Base-by-base conservation (phyloP, 1,139 yeast species). In the Saccharomycopsis crataegensis region DNA sequence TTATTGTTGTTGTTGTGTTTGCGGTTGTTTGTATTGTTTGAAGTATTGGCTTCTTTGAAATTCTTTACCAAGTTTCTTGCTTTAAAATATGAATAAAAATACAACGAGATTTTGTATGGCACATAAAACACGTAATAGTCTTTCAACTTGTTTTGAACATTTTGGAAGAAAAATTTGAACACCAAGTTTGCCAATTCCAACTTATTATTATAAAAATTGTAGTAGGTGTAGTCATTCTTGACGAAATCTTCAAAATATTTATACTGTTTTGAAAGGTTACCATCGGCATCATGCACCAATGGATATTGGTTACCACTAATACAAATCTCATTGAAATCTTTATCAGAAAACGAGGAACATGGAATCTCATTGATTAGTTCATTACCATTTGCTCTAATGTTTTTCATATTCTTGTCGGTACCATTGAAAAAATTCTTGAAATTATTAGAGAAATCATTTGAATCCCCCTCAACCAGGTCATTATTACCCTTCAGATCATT, bases 101-200 rank as follows among this genome's bases (percentile, higher is more conserved):
- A 52, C 49, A 49, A 41, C 8, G 56, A 44, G 16, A 57, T 52
- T 34, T 48, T 46, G 43, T 52, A 57, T 17, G 43, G 47, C 32
- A 57, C 59, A 46, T 46, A 57, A 40, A 57, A 57, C 47, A 48
- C 52, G 45, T 57, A 57, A 33, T 52, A 57, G 38, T 48, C 41
- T 36, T 49, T 49, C 32, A 54, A 43, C 12, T 41, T 49, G 8
- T 45, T 43, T 22, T 48, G 28, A 14, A 55, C 53, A 33, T 37
- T 47, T n/a, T 50, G 49, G 16, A 50, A 55, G 48, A 49, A 57
- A 32, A 54, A 57, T 36, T 55, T 56, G 47, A 57, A 57, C 9
- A 55, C 33, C 16, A 55, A 42, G 32, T 57, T 52, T 9, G 50
- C 33, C 8, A 57, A 48, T 34, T 57, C 59, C 38, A 44, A 17